phyloP scores from a whole-genome alignment of 768 basidiomycete species.

The Boletus vermiculosoides region DNA sequence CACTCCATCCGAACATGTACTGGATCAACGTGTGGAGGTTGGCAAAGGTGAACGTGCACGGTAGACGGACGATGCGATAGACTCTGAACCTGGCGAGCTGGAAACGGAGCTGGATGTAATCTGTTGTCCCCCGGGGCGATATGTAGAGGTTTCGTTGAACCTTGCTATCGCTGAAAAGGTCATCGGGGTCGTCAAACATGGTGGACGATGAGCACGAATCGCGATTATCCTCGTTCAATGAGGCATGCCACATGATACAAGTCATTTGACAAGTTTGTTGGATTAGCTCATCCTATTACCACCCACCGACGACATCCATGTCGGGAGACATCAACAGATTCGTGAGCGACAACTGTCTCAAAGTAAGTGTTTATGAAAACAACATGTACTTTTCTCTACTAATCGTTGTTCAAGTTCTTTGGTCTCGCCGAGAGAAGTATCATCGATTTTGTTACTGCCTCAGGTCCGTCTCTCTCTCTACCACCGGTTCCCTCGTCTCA shows the following conservation, averaged over 20 bases:
- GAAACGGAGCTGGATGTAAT: constrained; percentile 31
- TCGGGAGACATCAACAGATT: constrained; percentile 65
- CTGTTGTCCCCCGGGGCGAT: constrained; percentile 10
- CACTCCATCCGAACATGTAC: constrained; percentile 34
- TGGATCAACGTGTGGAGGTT: constrained; percentile 31
- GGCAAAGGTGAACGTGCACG: constrained; percentile 31
- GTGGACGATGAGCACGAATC: neutral
- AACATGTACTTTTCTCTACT: neutral
- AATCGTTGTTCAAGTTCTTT: constrained; percentile 56
- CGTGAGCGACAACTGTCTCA: constrained; percentile 75
- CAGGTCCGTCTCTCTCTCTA: constrained; percentile 48
- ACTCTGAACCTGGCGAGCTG: constrained; percentile 31
- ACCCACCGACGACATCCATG: constrained; percentile 39
- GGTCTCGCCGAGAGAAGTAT: constrained; percentile 82
- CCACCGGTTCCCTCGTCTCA: neutral
- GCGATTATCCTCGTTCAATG: neutral
- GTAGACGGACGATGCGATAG: constrained; percentile 24
- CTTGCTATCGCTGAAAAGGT: neutral
- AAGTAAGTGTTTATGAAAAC: constrained; percentile 41
- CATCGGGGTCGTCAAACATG: constrained; percentile 11
- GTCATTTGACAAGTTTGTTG: neutral
- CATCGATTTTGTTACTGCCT: constrained; percentile 84
- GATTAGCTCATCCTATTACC: neutral
- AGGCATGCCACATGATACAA: neutral
- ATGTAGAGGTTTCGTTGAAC: constrained; percentile 1